Base-by-base conservation (phyloP, 169 alveolate genomes). In the Plasmodium coatneyi region DNA sequence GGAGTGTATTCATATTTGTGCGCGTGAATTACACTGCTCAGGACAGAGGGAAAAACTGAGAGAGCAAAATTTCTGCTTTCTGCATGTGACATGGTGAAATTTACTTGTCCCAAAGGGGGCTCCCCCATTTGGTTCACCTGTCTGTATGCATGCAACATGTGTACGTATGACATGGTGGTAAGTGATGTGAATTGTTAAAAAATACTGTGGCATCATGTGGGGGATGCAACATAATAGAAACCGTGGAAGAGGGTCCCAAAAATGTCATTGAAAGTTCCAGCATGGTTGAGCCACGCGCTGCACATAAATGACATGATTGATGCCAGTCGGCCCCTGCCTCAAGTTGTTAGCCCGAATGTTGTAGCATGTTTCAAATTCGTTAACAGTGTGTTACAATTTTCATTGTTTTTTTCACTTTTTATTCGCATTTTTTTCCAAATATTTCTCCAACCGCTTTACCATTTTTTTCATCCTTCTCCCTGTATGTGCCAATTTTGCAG, bases 401-500 rank as follows among this genome's bases (percentile, higher is more conserved):
- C 19, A 25, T 12, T 9, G 16, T 66, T 25, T 22, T 66, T 66
- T 22, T 66, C 30, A n/a, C n/a, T 66, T 22, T 66, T 22, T 22
- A 5, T 25, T 25, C 36, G 30, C 36, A 9, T 66, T 66, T 66
- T 66, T 6, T 25, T 66, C 16, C 32, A 2, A 25, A 25, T 66
- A 25, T 66, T 49, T 80, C 54, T 30, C 32, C 28, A 54, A 10
- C 56, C 22, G 71, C 39, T 5, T 82, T 39, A 52, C 71, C 79
- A 76, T 32, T 30, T 14, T 19, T 78, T 5, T 76, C 84, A 32
- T 39, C 93, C 36, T 5, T 66, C 30, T 82, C 72, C 36, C 86
- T 71, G 1, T 83, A 86, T 82, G 89, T 82, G 89, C 16, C 83
- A 82, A 72, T 5, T 92, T 80, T 16, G 95, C 95, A 86, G 92